Evolutionary conservation across 805 yeast genomes (phyloP).

Genomic region (Spathaspora gorwiae): DNA sequence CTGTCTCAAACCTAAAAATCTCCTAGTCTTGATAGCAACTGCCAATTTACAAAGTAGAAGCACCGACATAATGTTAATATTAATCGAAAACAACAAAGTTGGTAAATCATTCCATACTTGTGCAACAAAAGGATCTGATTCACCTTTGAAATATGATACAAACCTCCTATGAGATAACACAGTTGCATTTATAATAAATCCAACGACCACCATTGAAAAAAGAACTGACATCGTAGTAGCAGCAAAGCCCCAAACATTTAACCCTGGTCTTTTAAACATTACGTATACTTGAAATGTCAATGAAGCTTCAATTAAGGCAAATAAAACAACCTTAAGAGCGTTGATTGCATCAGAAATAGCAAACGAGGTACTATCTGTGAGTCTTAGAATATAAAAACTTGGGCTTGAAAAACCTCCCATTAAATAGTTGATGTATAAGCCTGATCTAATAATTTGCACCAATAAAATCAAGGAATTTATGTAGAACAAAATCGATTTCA

Average conservation of each 20-base stretch:
- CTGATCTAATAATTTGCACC: slow-evolving; percentile 55
- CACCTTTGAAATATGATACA: slow-evolving; percentile 2
- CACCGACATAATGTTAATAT: slow-evolving; percentile 59
- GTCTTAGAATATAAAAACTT: slow-evolving; percentile 36
- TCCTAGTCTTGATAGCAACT: slow-evolving; percentile 66
- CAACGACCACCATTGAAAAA: slow-evolving; percentile 49
- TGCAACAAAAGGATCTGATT: slow-evolving; percentile 33
- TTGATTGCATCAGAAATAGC: slow-evolving; percentile 58
- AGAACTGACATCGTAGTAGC: slow-evolving; percentile 35
- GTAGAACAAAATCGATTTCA: slow-evolving; percentile 45
- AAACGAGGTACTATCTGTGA: slow-evolving; percentile 29
- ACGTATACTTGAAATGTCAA: slow-evolving; percentile 68
- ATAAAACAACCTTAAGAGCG: slow-evolving; percentile 54
- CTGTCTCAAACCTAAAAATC: slow-evolving; percentile 73
- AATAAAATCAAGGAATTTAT: slow-evolving; percentile 61
- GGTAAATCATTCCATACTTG: slow-evolving; percentile 37
- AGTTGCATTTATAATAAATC: slow-evolving; percentile 53
- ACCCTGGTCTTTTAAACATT: slow-evolving; percentile 61
- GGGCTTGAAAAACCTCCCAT: slow-evolving; percentile 49
- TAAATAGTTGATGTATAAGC: slow-evolving; percentile 52
- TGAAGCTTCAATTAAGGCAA: slow-evolving; percentile 58
- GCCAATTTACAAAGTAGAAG: slow-evolving; percentile 61
- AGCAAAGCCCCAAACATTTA: slow-evolving; percentile 35
- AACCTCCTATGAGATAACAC: slow-evolving; percentile 14
- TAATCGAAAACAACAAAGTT: slow-evolving; percentile 60